These are phyloP conservation scores for Neocucurbitaria cava DNA, from an alignment of 2,329 filamentous ascomycete species.

Conservation along the genomic window DNA sequence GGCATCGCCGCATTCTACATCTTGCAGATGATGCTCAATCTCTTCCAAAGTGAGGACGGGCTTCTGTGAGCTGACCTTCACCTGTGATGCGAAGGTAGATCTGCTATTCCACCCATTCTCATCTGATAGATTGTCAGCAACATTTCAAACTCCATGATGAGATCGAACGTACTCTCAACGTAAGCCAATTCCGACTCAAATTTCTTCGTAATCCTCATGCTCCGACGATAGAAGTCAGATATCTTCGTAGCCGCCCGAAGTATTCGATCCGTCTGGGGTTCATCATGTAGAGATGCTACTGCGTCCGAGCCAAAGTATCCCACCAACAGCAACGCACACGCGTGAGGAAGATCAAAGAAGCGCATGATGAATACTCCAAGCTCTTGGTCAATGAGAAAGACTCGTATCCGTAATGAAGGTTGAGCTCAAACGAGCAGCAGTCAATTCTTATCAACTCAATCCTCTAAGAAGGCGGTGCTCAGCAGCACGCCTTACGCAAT, in stretches of 20 bases:
- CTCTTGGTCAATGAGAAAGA: neutral
- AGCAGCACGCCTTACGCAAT: no score
- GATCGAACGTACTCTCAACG: conserved; percentile 35
- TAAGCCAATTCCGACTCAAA: conserved; percentile 42
- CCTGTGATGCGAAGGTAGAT: conserved; percentile 44
- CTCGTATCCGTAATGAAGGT: neutral
- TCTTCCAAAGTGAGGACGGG: conserved; percentile 47
- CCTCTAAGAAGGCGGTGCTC: neutral
- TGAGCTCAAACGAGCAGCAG: neutral
- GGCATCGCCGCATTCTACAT: conserved; percentile 35
- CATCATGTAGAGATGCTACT: conserved; percentile 6
- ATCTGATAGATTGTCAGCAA: conserved; percentile 15
- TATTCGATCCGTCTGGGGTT: conserved; percentile 22
- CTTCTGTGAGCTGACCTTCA: conserved; percentile 40
- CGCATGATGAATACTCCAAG: conserved; percentile 11
- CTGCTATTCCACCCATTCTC: conserved; percentile 32
- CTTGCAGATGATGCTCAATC: conserved; percentile 43
- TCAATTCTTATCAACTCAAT: neutral
- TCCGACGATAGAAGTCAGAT: conserved; percentile 33
- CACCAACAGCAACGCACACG: conserved; percentile 19
- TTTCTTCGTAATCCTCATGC: conserved; percentile 32
- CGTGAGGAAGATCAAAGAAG: conserved; percentile 18
- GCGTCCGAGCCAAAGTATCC: conserved; percentile 21
- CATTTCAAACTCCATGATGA: neutral
- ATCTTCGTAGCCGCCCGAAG: conserved; percentile 42